Base-by-base conservation (phyloP, 2,329 filamentous ascomycete species). In the Ophiostoma tasmaniense region DNA sequence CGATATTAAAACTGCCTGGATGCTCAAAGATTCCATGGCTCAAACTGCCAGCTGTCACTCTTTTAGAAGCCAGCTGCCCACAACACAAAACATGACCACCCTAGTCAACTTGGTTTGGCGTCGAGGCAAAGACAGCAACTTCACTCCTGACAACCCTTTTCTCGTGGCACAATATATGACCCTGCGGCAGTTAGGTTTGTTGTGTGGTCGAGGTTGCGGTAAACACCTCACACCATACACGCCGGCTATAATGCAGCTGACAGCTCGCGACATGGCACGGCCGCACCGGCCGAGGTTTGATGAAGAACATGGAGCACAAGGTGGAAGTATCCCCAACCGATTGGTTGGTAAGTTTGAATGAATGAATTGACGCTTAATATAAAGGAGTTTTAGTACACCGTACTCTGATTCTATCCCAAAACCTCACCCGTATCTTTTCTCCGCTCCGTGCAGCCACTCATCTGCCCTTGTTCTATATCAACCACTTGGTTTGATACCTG, bases 401-500 rank as follows among this genome's bases (percentile, higher is more conserved):
- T 61, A 25, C 25, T 10, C 13, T 30, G 20, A 13, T 20, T 62
- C 30, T 35, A 37, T 59, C 55, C 55, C 22, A 30, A 30, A 62
- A n/a, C 20, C 17, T 35, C 25, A 17, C 8, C 50, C 6, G 50
- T 25, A 17, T 61, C 11, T 61, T 61, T 62, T 20, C n/a, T 62
- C 28, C 59, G n/a, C 30, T 64, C 17, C 30, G 37, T 37, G 61
- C n/a, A 64, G 61, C 35, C 35, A 42, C 35, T 20, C 35, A 65
- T 42, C 35, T 45, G 35, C 35, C 64, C n/a, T 65, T 65, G 62
- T 64, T 65, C 37, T 65, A 22, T 14, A 39, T 64, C 39, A 64
- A 50, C 55, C 66, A 55, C 59, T 66, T 30, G 20, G 37, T 65
- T 59, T 37, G 42, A 70, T 62, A 59, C 50, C 68, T 68, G 66